Base-by-base conservation (phyloP, 2,329 filamentous ascomycete genomes). In the Grosmannia clavigera region DNA sequence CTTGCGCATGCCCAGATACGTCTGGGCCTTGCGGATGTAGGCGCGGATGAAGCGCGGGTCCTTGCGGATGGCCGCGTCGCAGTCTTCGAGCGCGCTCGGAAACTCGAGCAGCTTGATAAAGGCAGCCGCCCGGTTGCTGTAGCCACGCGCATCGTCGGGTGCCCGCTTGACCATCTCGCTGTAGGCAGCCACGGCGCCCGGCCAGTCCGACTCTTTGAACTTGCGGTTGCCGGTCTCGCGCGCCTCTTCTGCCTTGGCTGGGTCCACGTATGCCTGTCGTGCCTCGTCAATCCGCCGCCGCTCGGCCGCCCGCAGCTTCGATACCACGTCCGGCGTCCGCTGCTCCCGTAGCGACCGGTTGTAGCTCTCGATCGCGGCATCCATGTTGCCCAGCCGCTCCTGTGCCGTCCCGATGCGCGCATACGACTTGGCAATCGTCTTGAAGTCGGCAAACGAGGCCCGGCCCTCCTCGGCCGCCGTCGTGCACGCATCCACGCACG, bases 381-480 rank as follows among this genome's bases (percentile, higher is more conserved):
- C 73, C 12, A 94, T 77, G 67, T 97, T 87, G 65, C 88, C 90
- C 71, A 87, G 76, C 77, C 91, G 96, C 80, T 99, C 94, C 72
- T 97, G 91, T 0, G 92, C 85, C n/a, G 85, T 83, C 65, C 94
- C 94, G 66, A 99, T 95, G 67, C 94, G 90, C 48, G 92, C 91
- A 69, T 94, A 96, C n/a, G 92, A 89, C 84, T 96, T 97, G 70
- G 95, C 92, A 66, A 99, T 92, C 70, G 92, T 81, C 83, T 99
- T 99, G 81, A 97, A 99, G 76, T 99, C 94, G 64, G 94, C 92
- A 60, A 91, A 87, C 67, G 95, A 85, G 67, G 87, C 82, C 61
- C 94, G 90, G 60, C 94, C 94, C 73, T 97, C 88, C 66, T 95
- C 87, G 59, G 96, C 82, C 12, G 95, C 94, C 76, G 90, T 84